phyloP scores from a whole-genome alignment of 768 basidiomycete species.

The Collybiopsis luxurians region DNA sequence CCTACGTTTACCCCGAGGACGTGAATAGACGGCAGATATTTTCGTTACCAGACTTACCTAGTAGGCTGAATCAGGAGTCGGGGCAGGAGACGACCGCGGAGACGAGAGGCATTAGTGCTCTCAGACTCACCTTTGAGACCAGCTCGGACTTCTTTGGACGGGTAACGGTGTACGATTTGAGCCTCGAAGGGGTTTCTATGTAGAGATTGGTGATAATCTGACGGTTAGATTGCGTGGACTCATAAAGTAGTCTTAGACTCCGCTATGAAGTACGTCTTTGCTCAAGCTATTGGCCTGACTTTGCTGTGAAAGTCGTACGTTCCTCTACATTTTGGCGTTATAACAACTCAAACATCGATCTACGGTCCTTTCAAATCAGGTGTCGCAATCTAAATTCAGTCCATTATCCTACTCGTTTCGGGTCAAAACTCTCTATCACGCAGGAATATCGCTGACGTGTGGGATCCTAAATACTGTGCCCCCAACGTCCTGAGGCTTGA shows the following conservation, averaged over 20 bases:
- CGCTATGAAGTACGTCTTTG: no score
- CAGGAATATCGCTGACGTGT: no score
- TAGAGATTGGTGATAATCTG: neutral
- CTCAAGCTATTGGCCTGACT: no score
- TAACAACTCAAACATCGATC: no score
- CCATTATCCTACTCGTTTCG: no score
- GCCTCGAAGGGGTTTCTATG: constrained; percentile 25
- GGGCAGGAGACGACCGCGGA: neutral
- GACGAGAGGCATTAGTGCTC: constrained; percentile 26
- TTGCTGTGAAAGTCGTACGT: no score
- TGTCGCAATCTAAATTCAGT: no score
- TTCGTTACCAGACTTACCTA: constrained; percentile 10
- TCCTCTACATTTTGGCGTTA: no score
- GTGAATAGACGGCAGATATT: constrained; percentile 74
- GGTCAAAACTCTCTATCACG: neutral
- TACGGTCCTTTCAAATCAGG: no score
- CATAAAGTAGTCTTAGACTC: no score
- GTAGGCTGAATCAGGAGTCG: neutral
- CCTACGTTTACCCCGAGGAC: constrained; percentile 73
- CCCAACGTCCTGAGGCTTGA: neutral
- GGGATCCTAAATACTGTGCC: neutral
- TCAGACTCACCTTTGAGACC: constrained; percentile 73
- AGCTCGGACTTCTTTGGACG: constrained; percentile 88
- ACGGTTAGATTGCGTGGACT: no score
- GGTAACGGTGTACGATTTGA: constrained; percentile 69